A percentile compares a stretch with the other conserved stretches of the same genome.
Conservation (phyloP, 345 rosid species). For the Sisymbrium altissimum region DNA sequence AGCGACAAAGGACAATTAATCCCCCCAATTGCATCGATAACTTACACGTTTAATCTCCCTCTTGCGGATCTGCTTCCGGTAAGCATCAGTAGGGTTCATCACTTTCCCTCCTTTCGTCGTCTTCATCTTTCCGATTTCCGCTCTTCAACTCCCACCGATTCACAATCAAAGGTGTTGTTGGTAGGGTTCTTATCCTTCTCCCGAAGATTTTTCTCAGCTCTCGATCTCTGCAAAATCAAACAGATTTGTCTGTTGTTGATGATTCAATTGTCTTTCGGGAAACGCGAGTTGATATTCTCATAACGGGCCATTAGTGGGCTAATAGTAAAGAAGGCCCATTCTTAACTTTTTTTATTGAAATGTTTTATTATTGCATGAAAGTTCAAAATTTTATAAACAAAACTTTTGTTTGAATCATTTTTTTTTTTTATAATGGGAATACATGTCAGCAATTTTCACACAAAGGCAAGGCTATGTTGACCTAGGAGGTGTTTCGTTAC, state of each 20-base stretch:
- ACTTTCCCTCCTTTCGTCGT: constrained; percentile 99
- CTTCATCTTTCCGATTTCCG: constrained; percentile 54
- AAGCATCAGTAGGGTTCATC: constrained; percentile 99
- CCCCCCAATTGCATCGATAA: not conserved
- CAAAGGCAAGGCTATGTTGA: constrained; percentile 5
- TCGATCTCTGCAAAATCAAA: not conserved
- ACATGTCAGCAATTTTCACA: constrained; percentile 3
- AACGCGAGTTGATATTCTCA: not conserved
- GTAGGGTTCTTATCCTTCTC: not conserved
- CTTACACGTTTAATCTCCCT: constrained; percentile 85
- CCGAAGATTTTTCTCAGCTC: not conserved
- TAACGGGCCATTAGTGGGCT: not conserved
- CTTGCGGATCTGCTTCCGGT: constrained; percentile 94
- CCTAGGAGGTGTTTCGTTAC: not conserved
- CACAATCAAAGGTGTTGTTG: not conserved
- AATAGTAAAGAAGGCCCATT: not conserved
- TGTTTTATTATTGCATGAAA: too few species aligned
- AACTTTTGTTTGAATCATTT: too few species aligned
- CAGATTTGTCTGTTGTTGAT: too few species aligned
- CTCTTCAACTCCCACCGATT: not conserved
- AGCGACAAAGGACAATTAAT: not conserved
- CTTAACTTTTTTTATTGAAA: too few species aligned
- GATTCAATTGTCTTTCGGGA: not conserved
- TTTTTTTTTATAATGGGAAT: too few species aligned
- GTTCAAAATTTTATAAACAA: not conserved